phyloP scores from a whole-genome alignment of 306 rosid species.

The Luffa aegyptiaca region DNA sequence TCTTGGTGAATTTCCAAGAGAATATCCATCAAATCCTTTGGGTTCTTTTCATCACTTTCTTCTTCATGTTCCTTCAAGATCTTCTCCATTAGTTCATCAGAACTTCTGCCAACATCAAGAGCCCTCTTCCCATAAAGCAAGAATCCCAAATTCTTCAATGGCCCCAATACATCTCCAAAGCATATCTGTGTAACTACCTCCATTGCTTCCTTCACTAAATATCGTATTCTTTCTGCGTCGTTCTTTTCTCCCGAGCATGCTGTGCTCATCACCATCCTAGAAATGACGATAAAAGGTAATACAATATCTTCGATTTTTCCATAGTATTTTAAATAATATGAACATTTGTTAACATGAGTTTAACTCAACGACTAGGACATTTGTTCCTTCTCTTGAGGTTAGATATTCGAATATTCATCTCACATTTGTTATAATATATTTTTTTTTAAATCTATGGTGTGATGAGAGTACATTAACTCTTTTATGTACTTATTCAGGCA shows the following conservation, averaged over 20 bases:
- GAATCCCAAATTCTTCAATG: constrained; percentile 42
- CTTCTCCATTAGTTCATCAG: constrained; percentile 41
- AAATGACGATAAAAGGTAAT: constrained; percentile 5
- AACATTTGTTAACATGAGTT: no score
- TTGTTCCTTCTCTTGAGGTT: no score
- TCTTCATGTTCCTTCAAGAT: constrained; percentile 47
- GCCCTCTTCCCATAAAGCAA: constrained; percentile 38
- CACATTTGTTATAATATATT: no score
- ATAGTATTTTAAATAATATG: no score
- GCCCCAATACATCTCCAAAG: constrained; percentile 36
- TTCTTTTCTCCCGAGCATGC: constrained; percentile 21
- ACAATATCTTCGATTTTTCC: no score
- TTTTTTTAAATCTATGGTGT: no score
- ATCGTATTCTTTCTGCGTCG: constrained; percentile 23
- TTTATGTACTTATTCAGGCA: no score
- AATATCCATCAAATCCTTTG: constrained; percentile 49
- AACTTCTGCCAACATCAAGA: constrained; percentile 32
- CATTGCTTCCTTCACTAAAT: constrained; percentile 31
- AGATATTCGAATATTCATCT: no score
- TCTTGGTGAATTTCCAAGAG: constrained; percentile 41
- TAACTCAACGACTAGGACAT: no score
- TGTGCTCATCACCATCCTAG: constrained; percentile 32
- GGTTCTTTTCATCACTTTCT: constrained; percentile 3
- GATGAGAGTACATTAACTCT: no score
- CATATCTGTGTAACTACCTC: constrained; percentile 24